These are phyloP conservation scores for Penicillium nucicola DNA, from an alignment of 495 filamentous ascomycete species.

Conservation along the genomic window DNA sequence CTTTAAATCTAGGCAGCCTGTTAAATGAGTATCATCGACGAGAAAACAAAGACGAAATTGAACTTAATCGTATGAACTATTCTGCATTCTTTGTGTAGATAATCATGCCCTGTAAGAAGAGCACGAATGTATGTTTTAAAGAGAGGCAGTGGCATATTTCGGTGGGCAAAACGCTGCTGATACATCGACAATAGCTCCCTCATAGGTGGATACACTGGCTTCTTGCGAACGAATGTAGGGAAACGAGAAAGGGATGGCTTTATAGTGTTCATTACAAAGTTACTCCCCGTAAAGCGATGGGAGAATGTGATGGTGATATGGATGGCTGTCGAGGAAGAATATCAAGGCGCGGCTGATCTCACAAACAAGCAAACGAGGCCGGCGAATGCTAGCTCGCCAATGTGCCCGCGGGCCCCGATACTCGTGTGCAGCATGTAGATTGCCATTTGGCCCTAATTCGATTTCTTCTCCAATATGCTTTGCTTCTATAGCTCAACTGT, in stretches of 20 bases:
- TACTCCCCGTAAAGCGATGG: slow-evolving; percentile 14
- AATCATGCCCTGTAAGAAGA: slow-evolving; percentile 44
- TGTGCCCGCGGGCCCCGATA: no score
- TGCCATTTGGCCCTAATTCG: no score
- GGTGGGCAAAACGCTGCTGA: slow-evolving; percentile 28
- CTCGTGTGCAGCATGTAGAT: no score
- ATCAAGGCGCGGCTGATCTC: no score
- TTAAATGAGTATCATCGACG: slow-evolving; percentile 19
- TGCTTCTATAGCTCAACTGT: no score
- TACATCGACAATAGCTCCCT: slow-evolving; percentile 35
- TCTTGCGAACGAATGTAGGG: slow-evolving; percentile 26
- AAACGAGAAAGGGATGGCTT: slow-evolving; percentile 21
- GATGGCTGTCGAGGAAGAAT: slow-evolving; percentile 13
- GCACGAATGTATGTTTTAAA: slow-evolving; percentile 36
- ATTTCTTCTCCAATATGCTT: no score
- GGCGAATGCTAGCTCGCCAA: no score
- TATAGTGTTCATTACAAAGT: slow-evolving; percentile 20
- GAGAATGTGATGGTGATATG: slow-evolving; percentile 14
- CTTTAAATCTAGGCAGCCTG: slow-evolving; percentile 40
- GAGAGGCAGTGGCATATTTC: slow-evolving; percentile 30
- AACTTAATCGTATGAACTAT: slow-evolving; percentile 34
- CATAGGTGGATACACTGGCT: slow-evolving; percentile 38
- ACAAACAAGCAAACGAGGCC: no score
- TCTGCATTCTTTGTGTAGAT: slow-evolving; percentile 41
- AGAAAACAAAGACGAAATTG: slow-evolving; percentile 16